phyloP scores from a whole-genome alignment of 2,329 filamentous ascomycete species.

The Emergomyces orientalis region DNA sequence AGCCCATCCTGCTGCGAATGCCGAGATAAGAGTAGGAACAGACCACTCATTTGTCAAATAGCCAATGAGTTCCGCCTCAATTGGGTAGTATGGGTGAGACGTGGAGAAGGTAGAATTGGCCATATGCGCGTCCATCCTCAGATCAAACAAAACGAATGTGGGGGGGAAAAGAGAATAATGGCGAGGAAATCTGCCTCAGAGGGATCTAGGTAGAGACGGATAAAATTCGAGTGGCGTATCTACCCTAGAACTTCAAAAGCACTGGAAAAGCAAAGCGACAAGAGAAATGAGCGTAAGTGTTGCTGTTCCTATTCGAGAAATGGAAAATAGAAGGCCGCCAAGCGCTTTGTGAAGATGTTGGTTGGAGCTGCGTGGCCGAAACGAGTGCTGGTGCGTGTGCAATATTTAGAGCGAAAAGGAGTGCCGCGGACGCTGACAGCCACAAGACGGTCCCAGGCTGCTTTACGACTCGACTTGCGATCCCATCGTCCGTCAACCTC shows the following conservation, averaged over 20 bases:
- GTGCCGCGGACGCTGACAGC: not conserved
- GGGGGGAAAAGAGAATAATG: not conserved
- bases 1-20: conserved; percentile 50
- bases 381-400: not conserved
- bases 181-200: not conserved
- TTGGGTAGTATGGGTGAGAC: conserved; percentile 63
- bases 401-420: not conserved
- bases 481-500: not conserved
- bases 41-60: conserved; percentile 59
- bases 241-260: not conserved
- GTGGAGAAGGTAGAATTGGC: conserved; percentile 9
- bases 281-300: not conserved
- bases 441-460: not conserved
- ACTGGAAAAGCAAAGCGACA: not conserved
- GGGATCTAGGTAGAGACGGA: not conserved
- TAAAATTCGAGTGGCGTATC: not conserved
- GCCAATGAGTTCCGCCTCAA: conserved; percentile 50
- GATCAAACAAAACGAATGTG: not conserved
- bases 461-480: not conserved
- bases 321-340: not conserved
- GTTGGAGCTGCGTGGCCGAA: not conserved
- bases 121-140: conserved; percentile 9
- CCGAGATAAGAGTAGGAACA: conserved; percentile 49
- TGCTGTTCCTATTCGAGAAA: not conserved
- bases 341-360: not conserved